A percentile compares a stretch with the other conserved stretches of the same genome.
Conservation (phyloP, 2,329 filamentous ascomycete species). For the Juglanconis juglandina region DNA sequence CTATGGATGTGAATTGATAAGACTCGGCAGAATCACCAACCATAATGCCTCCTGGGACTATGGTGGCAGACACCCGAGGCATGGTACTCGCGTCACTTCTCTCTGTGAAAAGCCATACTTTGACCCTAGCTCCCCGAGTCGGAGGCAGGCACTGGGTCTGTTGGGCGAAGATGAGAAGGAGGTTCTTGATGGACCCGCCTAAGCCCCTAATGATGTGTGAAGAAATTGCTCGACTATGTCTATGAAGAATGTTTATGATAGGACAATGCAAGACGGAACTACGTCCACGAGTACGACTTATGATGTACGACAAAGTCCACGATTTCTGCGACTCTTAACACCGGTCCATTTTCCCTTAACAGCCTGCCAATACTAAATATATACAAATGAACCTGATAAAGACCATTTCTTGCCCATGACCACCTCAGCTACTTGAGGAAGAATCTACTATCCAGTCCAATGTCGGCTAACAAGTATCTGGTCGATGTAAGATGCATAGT, state of each 20-base stretch:
- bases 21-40: conserved; percentile 57
- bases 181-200: background rate
- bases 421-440: too few species aligned
- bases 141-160: conserved; percentile 64
- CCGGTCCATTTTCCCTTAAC: too few species aligned
- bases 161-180: conserved; percentile 52
- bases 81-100: conserved; percentile 69
- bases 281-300: too few species aligned
- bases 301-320: too few species aligned
- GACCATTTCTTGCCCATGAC: too few species aligned
- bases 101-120: conserved; percentile 71
- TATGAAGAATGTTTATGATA: too few species aligned
- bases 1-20: background rate
- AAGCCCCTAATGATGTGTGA: background rate
- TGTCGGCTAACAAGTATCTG: conserved; percentile 17
- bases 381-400: too few species aligned
- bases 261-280: too few species aligned
- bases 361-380: too few species aligned
- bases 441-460: conserved; percentile 9
- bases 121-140: conserved; percentile 59
- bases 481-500: conserved; percentile 18
- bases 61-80: conserved; percentile 61
- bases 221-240: too few species aligned
- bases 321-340: too few species aligned
- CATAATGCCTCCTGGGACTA: conserved; percentile 76